Conservation (phyloP, 106 monocot species). For the Dendrobium catenatum region DNA sequence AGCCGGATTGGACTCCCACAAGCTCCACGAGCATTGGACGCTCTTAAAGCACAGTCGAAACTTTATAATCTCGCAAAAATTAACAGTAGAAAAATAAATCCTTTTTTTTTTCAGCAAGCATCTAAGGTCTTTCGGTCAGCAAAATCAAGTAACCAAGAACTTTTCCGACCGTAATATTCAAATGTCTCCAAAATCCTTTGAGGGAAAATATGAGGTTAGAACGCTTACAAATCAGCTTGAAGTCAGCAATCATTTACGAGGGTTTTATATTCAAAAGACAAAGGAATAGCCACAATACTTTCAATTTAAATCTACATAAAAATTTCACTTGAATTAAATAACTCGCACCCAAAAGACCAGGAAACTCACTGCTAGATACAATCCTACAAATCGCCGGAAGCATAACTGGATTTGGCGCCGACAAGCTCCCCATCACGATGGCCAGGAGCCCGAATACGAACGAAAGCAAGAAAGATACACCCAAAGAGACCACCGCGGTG, state of each 20-base stretch:
- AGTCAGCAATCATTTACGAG: neutral
- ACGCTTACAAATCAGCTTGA: neutral
- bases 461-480: slow-evolving; percentile 42
- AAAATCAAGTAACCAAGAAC: neutral
- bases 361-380: slow-evolving; percentile 78
- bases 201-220: neutral
- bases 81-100: neutral
- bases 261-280: neutral
- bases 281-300: neutral
- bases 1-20: neutral
- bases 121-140: neutral
- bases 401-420: slow-evolving; percentile 36
- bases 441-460: slow-evolving; percentile 50
- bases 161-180: neutral
- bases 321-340: slow-evolving; percentile 1
- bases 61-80: neutral
- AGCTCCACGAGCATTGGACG: neutral
- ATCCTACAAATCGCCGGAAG: slow-evolving; percentile 62
- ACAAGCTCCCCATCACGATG: slow-evolving; percentile 41
- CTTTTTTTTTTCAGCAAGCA: neutral
- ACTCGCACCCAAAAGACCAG: neutral
- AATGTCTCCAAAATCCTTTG: neutral
- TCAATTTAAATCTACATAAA: neutral
- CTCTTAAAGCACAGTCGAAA: neutral
- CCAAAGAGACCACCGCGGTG: slow-evolving; percentile 28